phyloP scores from a whole-genome alignment of 78 protist genomes.

The Chrysochromulina tobinii region DNA sequence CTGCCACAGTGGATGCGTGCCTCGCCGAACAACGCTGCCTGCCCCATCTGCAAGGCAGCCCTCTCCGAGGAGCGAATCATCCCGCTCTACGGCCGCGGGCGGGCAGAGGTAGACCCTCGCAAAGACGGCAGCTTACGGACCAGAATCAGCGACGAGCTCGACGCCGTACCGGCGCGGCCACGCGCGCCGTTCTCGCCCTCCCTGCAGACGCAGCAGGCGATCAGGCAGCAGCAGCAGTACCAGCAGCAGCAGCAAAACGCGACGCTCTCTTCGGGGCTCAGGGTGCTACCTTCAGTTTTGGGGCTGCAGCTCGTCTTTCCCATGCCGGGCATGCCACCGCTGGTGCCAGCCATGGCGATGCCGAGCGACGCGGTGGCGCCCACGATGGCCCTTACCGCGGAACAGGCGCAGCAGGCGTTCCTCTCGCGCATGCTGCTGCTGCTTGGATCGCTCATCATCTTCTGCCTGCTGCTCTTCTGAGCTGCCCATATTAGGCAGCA shows the following conservation, averaged over 20 bases:
- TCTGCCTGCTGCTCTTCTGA: conserved; percentile 16
- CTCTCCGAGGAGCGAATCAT: neutral
- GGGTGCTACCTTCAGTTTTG: too few relatives aligned
- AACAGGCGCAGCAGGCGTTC: conserved; percentile 6
- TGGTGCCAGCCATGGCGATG: too few relatives aligned
- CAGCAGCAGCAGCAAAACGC: too few relatives aligned
- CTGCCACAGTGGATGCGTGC: neutral
- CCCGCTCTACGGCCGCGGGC: neutral
- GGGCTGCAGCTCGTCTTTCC: too few relatives aligned
- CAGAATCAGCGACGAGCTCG: neutral
- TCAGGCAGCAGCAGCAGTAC: too few relatives aligned
- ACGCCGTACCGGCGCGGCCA: neutral
- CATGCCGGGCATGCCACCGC: too few relatives aligned
- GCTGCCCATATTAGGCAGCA: too few relatives aligned
- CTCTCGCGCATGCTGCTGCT: neutral
- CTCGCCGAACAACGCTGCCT: neutral
- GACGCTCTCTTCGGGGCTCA: too few relatives aligned
- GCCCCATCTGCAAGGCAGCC: neutral
- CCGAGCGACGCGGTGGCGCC: neutral
- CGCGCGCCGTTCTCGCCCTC: too few relatives aligned
- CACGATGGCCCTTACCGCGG: neutral
- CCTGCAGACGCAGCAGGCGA: too few relatives aligned
- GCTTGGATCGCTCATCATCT: conserved; percentile 19
- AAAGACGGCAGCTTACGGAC: too few relatives aligned
- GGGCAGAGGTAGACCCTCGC: neutral